Conservation (phyloP, 2,329 filamentous ascomycete genomes). For the Aspergillus neotritici region DNA sequence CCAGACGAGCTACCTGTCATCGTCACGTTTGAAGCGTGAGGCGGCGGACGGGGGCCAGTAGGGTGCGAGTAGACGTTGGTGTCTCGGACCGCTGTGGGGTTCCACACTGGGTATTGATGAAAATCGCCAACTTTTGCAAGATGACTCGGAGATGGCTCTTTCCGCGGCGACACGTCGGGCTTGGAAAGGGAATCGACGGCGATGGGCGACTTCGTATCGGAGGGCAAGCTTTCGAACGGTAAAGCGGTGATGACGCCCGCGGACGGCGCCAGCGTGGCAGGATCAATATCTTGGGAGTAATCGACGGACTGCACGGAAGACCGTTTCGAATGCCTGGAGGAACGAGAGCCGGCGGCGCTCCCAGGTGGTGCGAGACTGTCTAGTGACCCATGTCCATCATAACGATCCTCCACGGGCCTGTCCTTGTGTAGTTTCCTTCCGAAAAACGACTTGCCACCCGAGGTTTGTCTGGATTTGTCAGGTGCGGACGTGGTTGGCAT, state of each 20-base stretch:
- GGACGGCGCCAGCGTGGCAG: constrained; percentile 62
- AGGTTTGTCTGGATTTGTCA: constrained; percentile 78
- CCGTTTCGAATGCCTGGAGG: constrained; percentile 66
- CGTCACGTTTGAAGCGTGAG: constrained; percentile 51
- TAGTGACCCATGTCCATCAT: constrained; percentile 55
- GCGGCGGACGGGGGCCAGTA: constrained; percentile 57
- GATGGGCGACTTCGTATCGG: constrained; percentile 64
- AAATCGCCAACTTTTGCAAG: constrained; percentile 76
- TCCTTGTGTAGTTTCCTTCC: constrained; percentile 73
- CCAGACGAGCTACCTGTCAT: constrained; percentile 67
- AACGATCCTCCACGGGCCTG: constrained; percentile 60
- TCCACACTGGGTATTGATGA: constrained; percentile 80
- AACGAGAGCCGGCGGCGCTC: constrained; percentile 60
- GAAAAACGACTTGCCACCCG: constrained; percentile 78
- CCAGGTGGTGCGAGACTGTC: constrained; percentile 57
- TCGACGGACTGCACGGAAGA: constrained; percentile 69
- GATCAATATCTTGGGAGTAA: constrained; percentile 55
- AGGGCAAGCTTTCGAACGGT: constrained; percentile 67
- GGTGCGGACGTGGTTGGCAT: constrained; percentile 55
- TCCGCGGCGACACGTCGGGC: constrained; percentile 54
- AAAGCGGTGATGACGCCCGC: constrained; percentile 83
- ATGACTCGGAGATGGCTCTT: constrained; percentile 75
- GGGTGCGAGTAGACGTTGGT: constrained; percentile 52
- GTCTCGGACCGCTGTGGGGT: constrained; percentile 47
- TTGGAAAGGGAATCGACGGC: constrained; percentile 67